Evolutionary conservation across 768 basidiomycete species (phyloP).

Genomic region (Nidularia pulvinata): DNA sequence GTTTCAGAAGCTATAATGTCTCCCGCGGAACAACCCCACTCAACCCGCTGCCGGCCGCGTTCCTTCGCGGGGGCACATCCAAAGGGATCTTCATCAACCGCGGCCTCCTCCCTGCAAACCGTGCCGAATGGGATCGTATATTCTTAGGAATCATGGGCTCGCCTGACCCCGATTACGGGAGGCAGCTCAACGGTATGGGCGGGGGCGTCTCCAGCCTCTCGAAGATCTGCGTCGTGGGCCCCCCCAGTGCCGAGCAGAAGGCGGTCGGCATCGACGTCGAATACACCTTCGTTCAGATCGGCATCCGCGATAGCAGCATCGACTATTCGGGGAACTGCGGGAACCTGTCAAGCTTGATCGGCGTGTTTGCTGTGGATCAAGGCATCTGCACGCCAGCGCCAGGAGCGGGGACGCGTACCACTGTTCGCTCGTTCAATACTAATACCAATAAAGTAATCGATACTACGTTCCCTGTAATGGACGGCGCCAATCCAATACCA

Average conservation of each 20-base stretch:
- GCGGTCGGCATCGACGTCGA: conserved; percentile 54
- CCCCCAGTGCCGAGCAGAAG: conserved; percentile 39
- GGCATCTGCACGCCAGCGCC: conserved; percentile 37
- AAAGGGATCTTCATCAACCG: conserved; percentile 72
- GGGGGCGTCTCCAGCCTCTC: conserved; percentile 76
- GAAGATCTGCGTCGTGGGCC: conserved; percentile 68
- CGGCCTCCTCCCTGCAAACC: conserved; percentile 48
- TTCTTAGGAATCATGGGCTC: conserved; percentile 83
- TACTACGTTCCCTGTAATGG: conserved; percentile 63
- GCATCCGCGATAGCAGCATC: conserved; percentile 54
- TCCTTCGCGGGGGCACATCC: conserved; percentile 75
- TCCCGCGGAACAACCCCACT: conserved; percentile 2
- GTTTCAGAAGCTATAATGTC: too few relatives aligned
- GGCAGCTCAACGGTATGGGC: conserved; percentile 83
- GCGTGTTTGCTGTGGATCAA: conserved; percentile 72
- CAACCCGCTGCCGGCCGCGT: conserved; percentile 49
- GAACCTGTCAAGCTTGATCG: conserved; percentile 73
- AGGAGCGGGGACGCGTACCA: conserved; percentile 21
- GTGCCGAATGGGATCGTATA: conserved; percentile 53
- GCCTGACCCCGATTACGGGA: conserved; percentile 63
- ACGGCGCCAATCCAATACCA: conserved; percentile 31
- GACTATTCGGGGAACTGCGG: conserved; percentile 80
- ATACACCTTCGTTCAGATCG: conserved; percentile 71
- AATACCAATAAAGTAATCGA: conserved; percentile 73
- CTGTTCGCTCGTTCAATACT: conserved; percentile 65